Conservation (phyloP, 352 stramenopile species). For the Thalassiosira ordinaria region DNA sequence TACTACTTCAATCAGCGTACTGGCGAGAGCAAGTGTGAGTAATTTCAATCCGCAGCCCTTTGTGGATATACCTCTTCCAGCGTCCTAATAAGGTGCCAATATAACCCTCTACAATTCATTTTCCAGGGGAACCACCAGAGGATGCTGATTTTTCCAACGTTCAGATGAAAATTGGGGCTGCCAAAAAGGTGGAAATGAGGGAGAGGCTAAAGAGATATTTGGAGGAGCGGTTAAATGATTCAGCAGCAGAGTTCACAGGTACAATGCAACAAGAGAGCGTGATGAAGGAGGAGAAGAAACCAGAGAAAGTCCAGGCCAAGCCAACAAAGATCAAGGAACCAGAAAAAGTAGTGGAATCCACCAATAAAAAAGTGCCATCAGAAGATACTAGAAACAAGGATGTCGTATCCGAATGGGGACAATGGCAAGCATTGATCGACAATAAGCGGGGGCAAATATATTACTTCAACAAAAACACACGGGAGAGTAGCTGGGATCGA, state of each 20-base stretch:
- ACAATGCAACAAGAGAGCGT: constrained; percentile 18
- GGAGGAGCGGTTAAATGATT: constrained; percentile 31
- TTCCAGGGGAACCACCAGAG: constrained; percentile 25
- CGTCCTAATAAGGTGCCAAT: no score
- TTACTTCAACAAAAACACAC: constrained; percentile 61
- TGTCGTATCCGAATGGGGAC: constrained; percentile 16
- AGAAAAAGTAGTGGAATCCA: no score
- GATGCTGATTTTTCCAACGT: constrained; percentile 21
- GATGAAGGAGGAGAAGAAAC: not conserved
- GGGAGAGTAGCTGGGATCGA: constrained; percentile 59
- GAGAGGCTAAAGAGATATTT: constrained; percentile 39
- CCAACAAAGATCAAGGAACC: no score
- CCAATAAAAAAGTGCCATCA: constrained; percentile 8
- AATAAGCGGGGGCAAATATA: constrained; percentile 52
- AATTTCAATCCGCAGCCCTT: no score
- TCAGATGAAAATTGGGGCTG: constrained; percentile 16
- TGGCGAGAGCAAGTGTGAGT: constrained; percentile 38
- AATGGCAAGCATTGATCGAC: constrained; percentile 29
- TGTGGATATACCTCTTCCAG: no score
- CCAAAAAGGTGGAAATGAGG: constrained; percentile 49
- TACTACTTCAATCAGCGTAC: constrained; percentile 49
- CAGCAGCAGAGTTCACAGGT: constrained; percentile 15
- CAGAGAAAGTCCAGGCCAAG: not conserved
- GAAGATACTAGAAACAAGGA: constrained; percentile 8
- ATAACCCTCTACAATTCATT: no score